phyloP scores from a whole-genome alignment of 352 stramenopile species.

The Elongisporangium undulatum region DNA sequence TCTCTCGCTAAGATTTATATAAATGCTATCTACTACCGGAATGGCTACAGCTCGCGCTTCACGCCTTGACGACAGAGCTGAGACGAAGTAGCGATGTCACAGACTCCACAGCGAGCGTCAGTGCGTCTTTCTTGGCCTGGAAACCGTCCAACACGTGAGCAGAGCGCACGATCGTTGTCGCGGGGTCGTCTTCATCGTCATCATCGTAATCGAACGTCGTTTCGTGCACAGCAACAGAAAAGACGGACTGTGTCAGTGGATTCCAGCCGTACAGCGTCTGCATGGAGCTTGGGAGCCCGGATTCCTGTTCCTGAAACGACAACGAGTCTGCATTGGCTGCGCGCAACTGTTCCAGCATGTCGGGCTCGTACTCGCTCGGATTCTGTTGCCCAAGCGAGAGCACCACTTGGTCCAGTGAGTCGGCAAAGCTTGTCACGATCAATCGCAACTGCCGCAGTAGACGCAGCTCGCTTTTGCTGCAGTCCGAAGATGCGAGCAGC shows the following conservation, averaged over 20 bases:
- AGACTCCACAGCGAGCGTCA: slow-evolving; percentile 40
- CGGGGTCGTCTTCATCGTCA: background rate
- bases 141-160: slow-evolving; percentile 42
- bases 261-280: slow-evolving; percentile 39
- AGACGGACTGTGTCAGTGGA: slow-evolving; percentile 6
- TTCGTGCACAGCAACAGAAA: slow-evolving; percentile 19
- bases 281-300: background rate
- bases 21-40: no score
- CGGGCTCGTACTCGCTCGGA: slow-evolving; percentile 12
- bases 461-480: slow-evolving; percentile 7
- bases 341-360: slow-evolving; percentile 20
- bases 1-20: no score
- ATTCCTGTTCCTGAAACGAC: background rate
- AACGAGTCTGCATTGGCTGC: slow-evolving; percentile 22
- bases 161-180: slow-evolving; percentile 16
- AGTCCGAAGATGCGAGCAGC: no score
- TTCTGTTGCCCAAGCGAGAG: no score
- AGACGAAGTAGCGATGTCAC: slow-evolving; percentile 32
- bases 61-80: slow-evolving; percentile 23
- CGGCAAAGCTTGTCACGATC: slow-evolving; percentile 20
- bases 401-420: slow-evolving; percentile 18
- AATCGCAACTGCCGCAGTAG: slow-evolving; percentile 26
- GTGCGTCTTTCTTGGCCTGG: slow-evolving; percentile 31
- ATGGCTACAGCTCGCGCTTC: no score
- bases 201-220: slow-evolving; percentile 2